These are phyloP conservation scores for Mariannaea sp. DNA, from an alignment of 2,329 filamentous ascomycete species.

Conservation along the genomic window DNA sequence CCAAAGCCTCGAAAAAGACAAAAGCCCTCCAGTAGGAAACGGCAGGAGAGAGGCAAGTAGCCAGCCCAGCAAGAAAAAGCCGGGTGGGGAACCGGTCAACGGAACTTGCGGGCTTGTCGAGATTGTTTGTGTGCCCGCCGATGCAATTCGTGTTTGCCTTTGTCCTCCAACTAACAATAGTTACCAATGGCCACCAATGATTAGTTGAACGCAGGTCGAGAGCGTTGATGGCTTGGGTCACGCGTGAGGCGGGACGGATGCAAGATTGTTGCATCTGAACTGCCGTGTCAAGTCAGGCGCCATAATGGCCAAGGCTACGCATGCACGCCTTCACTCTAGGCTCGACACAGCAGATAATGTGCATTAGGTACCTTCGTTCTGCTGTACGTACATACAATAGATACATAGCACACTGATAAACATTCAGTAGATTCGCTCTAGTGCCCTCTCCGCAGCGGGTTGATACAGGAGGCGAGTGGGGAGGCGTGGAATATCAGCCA, in stretches of 20 bases:
- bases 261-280: constrained; percentile 11
- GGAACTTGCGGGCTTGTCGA: neutral
- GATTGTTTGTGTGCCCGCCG: too few species aligned
- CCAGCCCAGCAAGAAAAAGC: too few species aligned
- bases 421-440: too few species aligned
- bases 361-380: too few species aligned
- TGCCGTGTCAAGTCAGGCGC: constrained; percentile 22
- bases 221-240: neutral
- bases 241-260: neutral
- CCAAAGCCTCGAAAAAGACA: neutral
- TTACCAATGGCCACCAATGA: neutral
- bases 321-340: neutral
- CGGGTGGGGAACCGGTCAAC: neutral
- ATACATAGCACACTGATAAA: too few species aligned
- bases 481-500: too few species aligned
- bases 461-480: neutral
- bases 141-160: neutral
- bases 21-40: neutral
- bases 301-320: constrained; percentile 2
- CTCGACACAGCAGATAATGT: neutral
- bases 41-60: neutral
- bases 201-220: neutral
- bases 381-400: too few species aligned
- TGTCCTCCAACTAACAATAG: neutral
- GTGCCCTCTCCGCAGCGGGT: too few species aligned